Evolutionary conservation across 345 rosid species (phyloP).

Genomic region (Theobroma cacao): DNA sequence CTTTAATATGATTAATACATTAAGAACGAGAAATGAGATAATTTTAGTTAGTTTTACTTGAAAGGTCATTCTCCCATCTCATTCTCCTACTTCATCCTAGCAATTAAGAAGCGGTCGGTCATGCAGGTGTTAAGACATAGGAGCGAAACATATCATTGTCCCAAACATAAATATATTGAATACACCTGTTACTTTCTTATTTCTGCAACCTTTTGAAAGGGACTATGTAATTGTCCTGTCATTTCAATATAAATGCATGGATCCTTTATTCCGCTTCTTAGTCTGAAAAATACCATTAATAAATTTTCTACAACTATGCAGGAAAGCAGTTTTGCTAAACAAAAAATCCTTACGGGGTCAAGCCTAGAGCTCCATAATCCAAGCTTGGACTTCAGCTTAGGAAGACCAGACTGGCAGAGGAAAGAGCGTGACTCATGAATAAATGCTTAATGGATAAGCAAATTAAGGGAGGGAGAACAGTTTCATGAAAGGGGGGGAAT

Average conservation of each 20-base stretch:
- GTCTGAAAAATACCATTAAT: neutral
- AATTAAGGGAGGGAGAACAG: neutral
- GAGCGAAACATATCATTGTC: no score
- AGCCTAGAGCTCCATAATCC: conserved; percentile 21
- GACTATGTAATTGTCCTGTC: neutral
- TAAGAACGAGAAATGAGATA: no score
- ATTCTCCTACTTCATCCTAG: neutral
- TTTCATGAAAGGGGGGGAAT: neutral
- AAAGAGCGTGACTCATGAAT: conserved; percentile 22
- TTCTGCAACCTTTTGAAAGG: neutral
- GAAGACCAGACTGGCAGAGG: conserved; percentile 33
- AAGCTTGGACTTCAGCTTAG: conserved; percentile 49
- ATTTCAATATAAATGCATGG: neutral
- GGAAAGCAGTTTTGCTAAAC: conserved; percentile 28
- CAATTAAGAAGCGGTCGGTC: neutral
- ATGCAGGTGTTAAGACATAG: neutral
- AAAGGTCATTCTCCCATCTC: no score
- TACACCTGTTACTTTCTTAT: neutral
- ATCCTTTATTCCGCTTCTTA: neutral
- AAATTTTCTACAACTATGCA: neutral
- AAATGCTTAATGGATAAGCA: neutral
- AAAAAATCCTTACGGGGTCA: conserved; percentile 6
- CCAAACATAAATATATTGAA: no score
- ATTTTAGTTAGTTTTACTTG: no score
- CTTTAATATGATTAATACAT: neutral